phyloP scores from a whole-genome alignment of 257 asterid genomes.

The Thymus quinquecostatus region DNA sequence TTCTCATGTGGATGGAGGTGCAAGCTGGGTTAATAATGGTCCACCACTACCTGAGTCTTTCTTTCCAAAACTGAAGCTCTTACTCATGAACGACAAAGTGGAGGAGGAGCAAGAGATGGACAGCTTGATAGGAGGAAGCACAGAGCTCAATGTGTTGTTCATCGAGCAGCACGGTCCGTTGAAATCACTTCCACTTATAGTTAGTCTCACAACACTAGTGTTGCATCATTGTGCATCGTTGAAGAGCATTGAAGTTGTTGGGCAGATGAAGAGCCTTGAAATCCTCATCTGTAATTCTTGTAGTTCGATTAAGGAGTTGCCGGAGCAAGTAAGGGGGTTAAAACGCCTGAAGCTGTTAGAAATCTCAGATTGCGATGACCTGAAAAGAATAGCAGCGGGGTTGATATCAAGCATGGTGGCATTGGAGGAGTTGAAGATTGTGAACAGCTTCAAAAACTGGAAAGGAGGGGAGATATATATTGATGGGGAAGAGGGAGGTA shows the following conservation, averaged over 20 bases:
- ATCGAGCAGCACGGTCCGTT: no score
- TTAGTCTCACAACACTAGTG: conserved; percentile 2
- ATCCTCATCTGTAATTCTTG: conserved; percentile 1
- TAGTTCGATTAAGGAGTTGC: background rate
- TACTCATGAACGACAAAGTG: no score
- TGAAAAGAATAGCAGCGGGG: conserved; percentile 11
- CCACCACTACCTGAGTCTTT: no score
- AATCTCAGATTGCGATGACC: background rate
- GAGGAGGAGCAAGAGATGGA: no score
- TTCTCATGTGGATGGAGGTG: no score
- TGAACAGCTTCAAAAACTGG: conserved; percentile 1
- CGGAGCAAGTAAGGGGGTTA: background rate
- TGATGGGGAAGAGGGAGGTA: background rate
- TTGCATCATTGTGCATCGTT: background rate
- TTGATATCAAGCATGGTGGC: background rate
- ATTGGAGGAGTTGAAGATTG: background rate
- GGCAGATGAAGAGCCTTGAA: background rate
- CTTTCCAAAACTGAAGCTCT: no score
- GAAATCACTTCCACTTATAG: background rate
- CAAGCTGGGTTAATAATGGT: no score
- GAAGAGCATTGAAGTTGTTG: background rate
- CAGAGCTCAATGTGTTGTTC: conserved; percentile 37
- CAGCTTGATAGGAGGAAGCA: no score
- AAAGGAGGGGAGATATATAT: background rate
- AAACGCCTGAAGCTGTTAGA: conserved; percentile 7